Evolutionary conservation across 768 basidiomycete species (phyloP), one percentile per base, ranked within the genome.

Genomic region (Tulasnella sp.): DNA sequence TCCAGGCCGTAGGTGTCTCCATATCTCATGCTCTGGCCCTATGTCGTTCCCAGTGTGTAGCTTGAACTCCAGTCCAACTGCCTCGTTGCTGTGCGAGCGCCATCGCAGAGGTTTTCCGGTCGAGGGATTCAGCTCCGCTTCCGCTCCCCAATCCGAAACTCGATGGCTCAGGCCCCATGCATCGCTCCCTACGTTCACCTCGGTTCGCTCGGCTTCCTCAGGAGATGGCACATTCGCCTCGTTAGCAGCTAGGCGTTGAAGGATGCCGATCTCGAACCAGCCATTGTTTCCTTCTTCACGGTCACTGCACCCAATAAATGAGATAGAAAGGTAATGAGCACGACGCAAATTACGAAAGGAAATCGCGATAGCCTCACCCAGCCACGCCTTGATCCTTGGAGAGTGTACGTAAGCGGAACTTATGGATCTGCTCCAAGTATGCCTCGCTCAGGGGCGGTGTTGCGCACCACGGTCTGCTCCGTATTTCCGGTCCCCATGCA

Each of bases 221-320:
- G 15, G 34, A n/a, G 34, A 38, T 38, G 34, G 15, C 34, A 15
- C 15, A 38, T 38, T 38, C 15, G 34, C 34, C 15, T 38, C 7
- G 15, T 7, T 38, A 5, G 34, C 15, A 15, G 15, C 42, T 43
- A 15, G 24, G 24, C 29, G 42, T 23, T 11, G 55, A 10, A 56
- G 41, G 24, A 56, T 56, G 23, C 55, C 55, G n/a, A 56, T 4
- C 17, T 56, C 55, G 23, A 56, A 56, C 55, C 55, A 56, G 43
- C 55, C 44, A 21, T 42, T 43, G 24, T 42, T 56, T 17, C 55
- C 55, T 56, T 15, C 42, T 43, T 29, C 42, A 23, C n/a, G 29
- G 21, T 38, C 15, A 43, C 55, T 26, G 27, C n/a, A n/a, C n/a
- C n/a, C n/a, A n/a, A n/a, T n/a, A n/a, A n/a, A n/a, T n/a, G n/a